Percentiles rank a stretch among this genome's conserved stretches.
Conservation (phyloP, 169 alveolate species). For the Plasmodium gaboni region DNA sequence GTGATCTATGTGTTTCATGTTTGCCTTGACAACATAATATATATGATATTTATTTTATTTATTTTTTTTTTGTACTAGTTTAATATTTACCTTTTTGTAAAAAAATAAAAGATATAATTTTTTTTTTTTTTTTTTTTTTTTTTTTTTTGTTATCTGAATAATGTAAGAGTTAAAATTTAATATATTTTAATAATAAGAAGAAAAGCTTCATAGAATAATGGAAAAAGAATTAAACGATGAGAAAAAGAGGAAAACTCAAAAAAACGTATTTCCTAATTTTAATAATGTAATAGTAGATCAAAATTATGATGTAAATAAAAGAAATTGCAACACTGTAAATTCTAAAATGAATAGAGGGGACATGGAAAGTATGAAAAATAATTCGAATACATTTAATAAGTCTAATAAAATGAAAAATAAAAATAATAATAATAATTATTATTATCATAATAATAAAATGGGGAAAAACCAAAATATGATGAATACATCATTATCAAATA, state of each 20-base stretch:
- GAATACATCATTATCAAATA: not conserved
- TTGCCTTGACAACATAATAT: no score
- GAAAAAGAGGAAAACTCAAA: constrained; percentile 28
- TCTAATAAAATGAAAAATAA: not conserved
- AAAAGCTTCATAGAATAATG: constrained; percentile 20
- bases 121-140: no score
- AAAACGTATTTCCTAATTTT: not conserved
- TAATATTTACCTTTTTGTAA: no score
- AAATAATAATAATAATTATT: no score
- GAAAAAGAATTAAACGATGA: constrained; percentile 41
- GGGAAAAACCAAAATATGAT: constrained; percentile 15
- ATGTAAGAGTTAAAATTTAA: not conserved
- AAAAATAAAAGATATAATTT: no score
- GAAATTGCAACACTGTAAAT: not conserved
- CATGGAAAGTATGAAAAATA: not conserved
- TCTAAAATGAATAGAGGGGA: not conserved
- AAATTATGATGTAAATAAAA: constrained; percentile 9
- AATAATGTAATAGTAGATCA: not conserved
- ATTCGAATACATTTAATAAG: not conserved
- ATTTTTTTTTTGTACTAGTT: no score
- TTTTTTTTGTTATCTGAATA: no score
- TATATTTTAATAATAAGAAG: not conserved
- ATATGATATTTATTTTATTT: no score
- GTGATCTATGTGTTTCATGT: not conserved
- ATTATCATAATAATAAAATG: not conserved